Conservation (phyloP, 129 eudicot species). For the Oenanthe sinensis region DNA sequence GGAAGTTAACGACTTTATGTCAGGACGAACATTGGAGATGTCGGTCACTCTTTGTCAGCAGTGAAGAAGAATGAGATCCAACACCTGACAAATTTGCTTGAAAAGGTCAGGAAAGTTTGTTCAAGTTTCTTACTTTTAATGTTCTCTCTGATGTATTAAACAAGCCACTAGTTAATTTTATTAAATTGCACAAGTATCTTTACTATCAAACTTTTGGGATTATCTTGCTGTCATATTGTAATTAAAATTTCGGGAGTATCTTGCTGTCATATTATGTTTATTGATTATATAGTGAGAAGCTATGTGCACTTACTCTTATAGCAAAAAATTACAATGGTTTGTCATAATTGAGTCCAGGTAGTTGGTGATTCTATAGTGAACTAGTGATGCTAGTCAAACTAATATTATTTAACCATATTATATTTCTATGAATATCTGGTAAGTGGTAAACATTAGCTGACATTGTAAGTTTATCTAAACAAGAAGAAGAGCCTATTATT, state of each 20-base stretch:
- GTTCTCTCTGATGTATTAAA: neutral
- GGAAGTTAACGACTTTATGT: neutral
- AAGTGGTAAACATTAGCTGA: neutral
- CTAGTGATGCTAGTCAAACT: neutral
- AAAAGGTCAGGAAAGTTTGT: neutral
- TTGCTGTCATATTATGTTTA: neutral
- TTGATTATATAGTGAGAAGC: neutral
- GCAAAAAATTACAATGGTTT: neutral
- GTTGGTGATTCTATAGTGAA: neutral
- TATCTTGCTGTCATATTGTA: neutral
- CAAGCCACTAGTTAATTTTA: neutral
- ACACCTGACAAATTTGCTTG: slow-evolving; percentile 18
- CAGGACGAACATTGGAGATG: slow-evolving; percentile 56
- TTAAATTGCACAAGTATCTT: neutral
- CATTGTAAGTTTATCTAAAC: neutral
- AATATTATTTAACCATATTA: neutral
- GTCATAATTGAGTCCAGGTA: neutral
- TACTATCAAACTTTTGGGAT: neutral
- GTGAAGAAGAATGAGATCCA: slow-evolving; percentile 52
- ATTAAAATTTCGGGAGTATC: neutral
- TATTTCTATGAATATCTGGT: neutral
- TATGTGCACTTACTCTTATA: neutral
- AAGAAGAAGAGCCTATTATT: neutral
- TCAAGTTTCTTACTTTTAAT: neutral
- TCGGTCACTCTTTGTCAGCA: slow-evolving; percentile 28